These are phyloP conservation scores for Vicia sativa DNA, from an alignment of 306 rosid species.

Conservation along the genomic window DNA sequence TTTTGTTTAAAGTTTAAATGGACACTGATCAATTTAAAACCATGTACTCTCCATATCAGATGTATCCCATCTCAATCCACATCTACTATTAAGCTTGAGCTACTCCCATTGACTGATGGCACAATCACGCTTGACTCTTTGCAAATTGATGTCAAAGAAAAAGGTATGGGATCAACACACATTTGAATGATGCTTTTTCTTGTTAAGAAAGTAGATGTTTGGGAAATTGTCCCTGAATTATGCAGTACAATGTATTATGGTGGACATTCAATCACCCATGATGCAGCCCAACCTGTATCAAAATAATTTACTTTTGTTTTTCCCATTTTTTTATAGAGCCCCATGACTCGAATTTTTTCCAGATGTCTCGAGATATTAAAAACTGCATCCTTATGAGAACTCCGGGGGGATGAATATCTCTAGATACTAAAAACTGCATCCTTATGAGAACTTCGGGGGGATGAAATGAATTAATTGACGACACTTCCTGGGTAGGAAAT, in stretches of 20 bases:
- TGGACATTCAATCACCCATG: neutral
- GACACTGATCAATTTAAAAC: slow-evolving; percentile 33
- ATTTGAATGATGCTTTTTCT: slow-evolving; percentile 5
- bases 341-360: neutral
- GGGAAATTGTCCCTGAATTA: neutral
- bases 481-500: neutral
- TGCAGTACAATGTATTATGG: slow-evolving; percentile 3
- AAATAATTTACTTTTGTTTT: neutral
- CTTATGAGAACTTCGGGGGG: neutral
- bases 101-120: slow-evolving; percentile 97
- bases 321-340: neutral
- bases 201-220: neutral
- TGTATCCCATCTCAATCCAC: slow-evolving; percentile 88
- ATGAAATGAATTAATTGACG: slow-evolving; percentile 1
- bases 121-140: slow-evolving; percentile 84
- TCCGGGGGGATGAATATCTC: too few relatives aligned
- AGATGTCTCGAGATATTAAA: too few relatives aligned
- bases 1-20: slow-evolving; percentile 14
- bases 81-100: slow-evolving; percentile 91
- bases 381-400: too few relatives aligned
- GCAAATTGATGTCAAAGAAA: slow-evolving; percentile 93
- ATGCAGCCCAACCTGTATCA: neutral
- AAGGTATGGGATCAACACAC: slow-evolving; percentile 52
- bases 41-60: slow-evolving; percentile 54
- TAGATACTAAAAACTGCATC: neutral